phyloP scores from a whole-genome alignment of 371 early-diverging fungal species.

The Mortierella polycephala region DNA sequence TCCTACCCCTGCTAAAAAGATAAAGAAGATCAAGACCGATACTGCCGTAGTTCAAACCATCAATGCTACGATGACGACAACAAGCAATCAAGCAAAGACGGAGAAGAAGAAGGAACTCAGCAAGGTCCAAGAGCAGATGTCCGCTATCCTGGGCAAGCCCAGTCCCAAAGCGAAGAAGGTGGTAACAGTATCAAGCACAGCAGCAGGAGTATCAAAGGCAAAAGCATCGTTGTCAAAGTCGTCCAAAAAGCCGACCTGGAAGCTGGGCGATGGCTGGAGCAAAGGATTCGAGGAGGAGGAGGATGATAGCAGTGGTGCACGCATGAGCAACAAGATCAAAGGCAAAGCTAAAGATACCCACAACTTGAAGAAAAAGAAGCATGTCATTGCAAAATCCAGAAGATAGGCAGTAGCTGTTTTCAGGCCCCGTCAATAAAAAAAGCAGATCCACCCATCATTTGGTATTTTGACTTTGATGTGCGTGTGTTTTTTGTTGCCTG shows the following conservation, averaged over 20 bases:
- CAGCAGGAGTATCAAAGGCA: not conserved
- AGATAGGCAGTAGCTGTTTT: too few relatives aligned
- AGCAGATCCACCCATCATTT: too few relatives aligned
- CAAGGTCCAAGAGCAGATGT: conserved; percentile 32
- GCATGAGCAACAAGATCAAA: too few relatives aligned
- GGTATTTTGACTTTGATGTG: too few relatives aligned
- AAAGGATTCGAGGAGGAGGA: conserved; percentile 37
- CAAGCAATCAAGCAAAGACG: not conserved
- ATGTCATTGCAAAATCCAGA: too few relatives aligned
- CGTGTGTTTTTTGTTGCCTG: too few relatives aligned
- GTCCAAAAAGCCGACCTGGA: conserved; percentile 23
- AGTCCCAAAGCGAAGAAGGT: conserved; percentile 1
- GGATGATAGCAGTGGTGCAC: conserved; percentile 3
- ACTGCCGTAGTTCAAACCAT: not conserved
- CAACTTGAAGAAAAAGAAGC: too few relatives aligned
- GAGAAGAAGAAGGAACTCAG: conserved; percentile 5
- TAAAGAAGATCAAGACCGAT: not conserved
- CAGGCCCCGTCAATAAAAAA: too few relatives aligned
- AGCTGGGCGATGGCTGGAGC: conserved; percentile 50
- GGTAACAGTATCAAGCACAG: not conserved
- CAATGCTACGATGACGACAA: not conserved
- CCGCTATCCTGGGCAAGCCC: conserved; percentile 13
- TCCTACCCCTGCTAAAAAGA: conserved; percentile 14
- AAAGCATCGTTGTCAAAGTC: not conserved
- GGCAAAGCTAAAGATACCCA: too few relatives aligned